phyloP scores from a whole-genome alignment of 2,329 filamentous ascomycete genomes.

The Verticillium nonalfalfae region DNA sequence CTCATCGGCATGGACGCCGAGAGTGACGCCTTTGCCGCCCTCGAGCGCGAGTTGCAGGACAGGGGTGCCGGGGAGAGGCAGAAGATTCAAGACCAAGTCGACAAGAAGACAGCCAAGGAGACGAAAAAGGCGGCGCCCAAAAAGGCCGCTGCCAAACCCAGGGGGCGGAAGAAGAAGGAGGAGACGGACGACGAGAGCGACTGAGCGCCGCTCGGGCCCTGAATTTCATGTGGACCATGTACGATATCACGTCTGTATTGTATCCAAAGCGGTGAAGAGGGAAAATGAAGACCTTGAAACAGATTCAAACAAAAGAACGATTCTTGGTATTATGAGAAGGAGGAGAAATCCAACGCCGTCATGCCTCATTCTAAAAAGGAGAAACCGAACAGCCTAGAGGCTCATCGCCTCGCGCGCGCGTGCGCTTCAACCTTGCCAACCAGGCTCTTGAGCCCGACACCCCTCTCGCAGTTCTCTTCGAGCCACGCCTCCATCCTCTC shows the following conservation, averaged over 20 bases:
- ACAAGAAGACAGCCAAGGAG: constrained; percentile 63
- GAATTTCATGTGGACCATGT: neutral
- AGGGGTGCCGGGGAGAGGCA: constrained; percentile 65
- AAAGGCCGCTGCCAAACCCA: constrained; percentile 3
- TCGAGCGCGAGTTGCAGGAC: constrained; percentile 60
- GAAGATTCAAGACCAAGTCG: constrained; percentile 72
- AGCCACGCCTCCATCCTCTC: constrained; percentile 82
- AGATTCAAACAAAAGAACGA: neutral
- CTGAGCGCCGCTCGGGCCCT: neutral
- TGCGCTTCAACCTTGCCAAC: constrained; percentile 57
- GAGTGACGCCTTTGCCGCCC: constrained; percentile 60
- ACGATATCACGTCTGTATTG: neutral
- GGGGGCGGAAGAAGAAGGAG: constrained; percentile 18
- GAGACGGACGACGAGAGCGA: constrained; percentile 22
- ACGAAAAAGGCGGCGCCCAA: constrained; percentile 34
- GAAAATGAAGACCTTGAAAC: neutral
- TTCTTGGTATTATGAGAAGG: neutral
- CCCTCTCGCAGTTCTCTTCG: constrained; percentile 74
- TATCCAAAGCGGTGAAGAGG: neutral
- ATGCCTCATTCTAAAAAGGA: neutral
- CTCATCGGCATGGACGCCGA: constrained; percentile 79
- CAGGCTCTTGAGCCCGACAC: constrained; percentile 63
- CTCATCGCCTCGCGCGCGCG: constrained; percentile 26
- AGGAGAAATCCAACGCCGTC: neutral
- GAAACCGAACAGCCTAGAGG: neutral